Conservation (phyloP, 179 eudicot species). For the Carnegiea gigantea region DNA sequence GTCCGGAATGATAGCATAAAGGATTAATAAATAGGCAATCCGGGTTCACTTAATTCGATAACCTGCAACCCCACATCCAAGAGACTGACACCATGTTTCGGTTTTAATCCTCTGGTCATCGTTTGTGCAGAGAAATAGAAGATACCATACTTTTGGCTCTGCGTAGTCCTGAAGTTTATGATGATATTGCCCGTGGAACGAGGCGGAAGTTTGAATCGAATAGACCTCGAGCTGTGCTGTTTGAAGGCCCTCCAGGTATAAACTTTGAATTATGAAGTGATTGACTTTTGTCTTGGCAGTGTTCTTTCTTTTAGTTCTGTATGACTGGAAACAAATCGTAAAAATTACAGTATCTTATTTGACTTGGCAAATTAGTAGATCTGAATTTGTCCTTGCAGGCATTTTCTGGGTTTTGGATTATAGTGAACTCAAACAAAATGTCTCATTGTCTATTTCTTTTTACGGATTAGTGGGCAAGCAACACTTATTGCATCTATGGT, state of each 20-base stretch:
- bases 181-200: conserved; percentile 97
- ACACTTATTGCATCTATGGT: neutral
- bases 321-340: neutral
- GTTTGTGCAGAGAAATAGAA: conserved; percentile 66
- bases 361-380: neutral
- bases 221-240: conserved; percentile 92
- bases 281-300: neutral
- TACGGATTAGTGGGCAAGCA: neutral
- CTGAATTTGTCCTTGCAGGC: neutral
- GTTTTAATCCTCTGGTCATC: neutral
- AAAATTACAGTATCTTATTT: neutral
- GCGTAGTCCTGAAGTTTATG: conserved; percentile 91
- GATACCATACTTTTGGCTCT: conserved; percentile 86
- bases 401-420: neutral
- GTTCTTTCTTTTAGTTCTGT: neutral
- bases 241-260: conserved; percentile 99
- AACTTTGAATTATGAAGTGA: conserved; percentile 28
- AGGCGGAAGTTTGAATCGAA: conserved; percentile 86
- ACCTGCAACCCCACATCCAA: neutral
- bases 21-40: neutral
- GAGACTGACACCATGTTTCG: neutral
- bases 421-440: neutral
- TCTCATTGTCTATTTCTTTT: neutral
- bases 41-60: neutral
- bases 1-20: neutral